Evolutionary conservation across 352 stramenopile genomes (phyloP), one percentile per base, ranked within the genome.

Genomic region (Aphanomyces astaci): DNA sequence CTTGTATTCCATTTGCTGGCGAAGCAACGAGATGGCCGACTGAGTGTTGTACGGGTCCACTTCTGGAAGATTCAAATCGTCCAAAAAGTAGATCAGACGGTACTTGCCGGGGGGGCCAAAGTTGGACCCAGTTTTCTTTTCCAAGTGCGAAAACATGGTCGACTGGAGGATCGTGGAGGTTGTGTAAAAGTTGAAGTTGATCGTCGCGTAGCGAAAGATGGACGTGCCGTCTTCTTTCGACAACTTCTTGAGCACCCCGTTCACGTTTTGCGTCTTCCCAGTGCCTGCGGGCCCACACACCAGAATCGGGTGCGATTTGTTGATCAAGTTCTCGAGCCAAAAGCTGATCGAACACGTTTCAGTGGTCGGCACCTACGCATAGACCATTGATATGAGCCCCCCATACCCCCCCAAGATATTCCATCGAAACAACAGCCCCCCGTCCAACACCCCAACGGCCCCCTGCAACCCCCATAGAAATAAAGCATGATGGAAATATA

Each of bases 141-240:
- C 96, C 25, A 98, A 73, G 46, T 96, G 88, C 0, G 88, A 76
- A 36, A 90, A 90, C 90, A 98, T 97, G 0, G 89, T 96, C 54
- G 94, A 78, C 64, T 97, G 89, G 36, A 98, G 78, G 24, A 97
- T 95, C 2, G 81, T 78, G 39, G 92, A 96, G 3, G 93, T 98
- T 5, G 92, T 98, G 81, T 98, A 98, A 67, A 98, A 98, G 78
- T 98, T 98, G 63, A 98, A 98, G 76, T 98, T 98, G 73, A 98
- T 97, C 2, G 85, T 97, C 30, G 79, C 86, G 70, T 87, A 96
- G 19, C 86, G 78, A 60, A 96, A 87, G n/a, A 88, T 89, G 22
- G 80, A 78, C 5, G 78, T 89, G 4, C 78, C 80, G 54, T 94
- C 86, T 45, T 94, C 86, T 30, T 89, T 89, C 72, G 94, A 92